Evolutionary conservation across 2,329 filamentous ascomycete species (phyloP).

Genomic region (Cordyceps fumosorosea): DNA sequence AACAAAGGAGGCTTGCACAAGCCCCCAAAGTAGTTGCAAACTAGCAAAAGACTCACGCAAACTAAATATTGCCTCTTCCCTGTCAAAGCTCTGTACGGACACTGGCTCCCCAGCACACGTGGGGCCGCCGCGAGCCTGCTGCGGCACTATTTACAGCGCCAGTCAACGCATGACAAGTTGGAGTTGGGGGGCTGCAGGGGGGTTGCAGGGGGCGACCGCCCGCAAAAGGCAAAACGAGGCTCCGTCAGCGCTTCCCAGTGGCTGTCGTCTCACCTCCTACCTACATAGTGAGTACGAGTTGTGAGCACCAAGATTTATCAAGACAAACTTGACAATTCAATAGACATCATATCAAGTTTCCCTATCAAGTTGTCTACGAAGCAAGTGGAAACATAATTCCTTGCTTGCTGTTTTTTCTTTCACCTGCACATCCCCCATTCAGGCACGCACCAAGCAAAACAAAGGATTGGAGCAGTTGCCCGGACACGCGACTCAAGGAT

Average conservation of each 20-base stretch:
- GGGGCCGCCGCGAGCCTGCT: slow-evolving; percentile 6
- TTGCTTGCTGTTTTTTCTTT: neutral
- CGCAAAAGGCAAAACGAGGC: neutral
- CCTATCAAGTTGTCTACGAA: too few species aligned
- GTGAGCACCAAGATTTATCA: neutral
- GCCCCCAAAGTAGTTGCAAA: too few species aligned
- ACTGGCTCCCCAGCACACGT: neutral
- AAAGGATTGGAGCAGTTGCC: neutral
- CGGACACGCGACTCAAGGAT: neutral
- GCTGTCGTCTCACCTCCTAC: neutral
- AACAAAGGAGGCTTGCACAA: too few species aligned
- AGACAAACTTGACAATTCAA: too few species aligned
- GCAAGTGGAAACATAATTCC: too few species aligned
- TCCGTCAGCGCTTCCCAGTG: neutral
- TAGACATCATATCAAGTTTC: too few species aligned
- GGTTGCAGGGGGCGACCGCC: neutral
- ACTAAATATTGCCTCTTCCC: too few species aligned
- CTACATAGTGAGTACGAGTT: neutral
- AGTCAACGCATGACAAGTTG: neutral
- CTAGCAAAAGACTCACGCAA: too few species aligned
- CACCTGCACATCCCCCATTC: neutral
- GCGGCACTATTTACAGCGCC: neutral
- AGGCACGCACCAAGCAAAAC: neutral
- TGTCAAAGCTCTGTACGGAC: too few species aligned
- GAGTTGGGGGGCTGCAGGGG: neutral